A percentile compares a stretch with the other conserved stretches of the same genome.
phyloP scores from a whole-genome alignment of 371 early-diverging fungal species.

The Coemansia sp. region DNA sequence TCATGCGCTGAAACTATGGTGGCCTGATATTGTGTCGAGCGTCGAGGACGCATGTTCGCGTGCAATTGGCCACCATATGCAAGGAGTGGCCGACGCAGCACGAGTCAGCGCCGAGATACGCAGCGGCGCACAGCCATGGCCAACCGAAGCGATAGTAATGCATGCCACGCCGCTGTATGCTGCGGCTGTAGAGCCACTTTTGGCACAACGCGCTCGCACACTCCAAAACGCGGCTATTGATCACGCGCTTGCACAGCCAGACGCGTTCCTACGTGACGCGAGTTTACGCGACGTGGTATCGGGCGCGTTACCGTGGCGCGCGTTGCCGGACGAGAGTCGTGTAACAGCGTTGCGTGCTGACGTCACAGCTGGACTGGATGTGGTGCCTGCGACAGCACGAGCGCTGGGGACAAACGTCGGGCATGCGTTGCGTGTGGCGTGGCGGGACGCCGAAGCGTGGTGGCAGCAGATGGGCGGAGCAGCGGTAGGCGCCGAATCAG shows the following conservation, averaged over 20 bases:
- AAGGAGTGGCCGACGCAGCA: conserved; percentile 26
- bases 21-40: conserved; percentile 4
- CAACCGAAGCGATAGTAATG: conserved; percentile 3
- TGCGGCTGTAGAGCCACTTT: conserved; percentile 28
- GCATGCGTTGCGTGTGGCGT: conserved; percentile 15
- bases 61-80: conserved; percentile 13
- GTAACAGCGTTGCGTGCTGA: conserved; percentile 11
- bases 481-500: conserved; percentile 21
- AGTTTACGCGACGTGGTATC: conserved; percentile 6
- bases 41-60: background rate
- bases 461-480: conserved; percentile 45
- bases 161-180: conserved; percentile 13
- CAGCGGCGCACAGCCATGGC: background rate
- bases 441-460: conserved; percentile 38
- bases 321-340: background rate
- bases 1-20: conserved; percentile 32
- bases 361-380: conserved; percentile 10
- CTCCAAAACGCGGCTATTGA: conserved; percentile 19
- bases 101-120: conserved; percentile 7
- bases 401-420: conserved; percentile 10
- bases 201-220: conserved; percentile 14
- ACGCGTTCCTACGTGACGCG: conserved; percentile 12
- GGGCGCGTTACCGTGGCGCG: conserved; percentile 28
- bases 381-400: conserved; percentile 18
- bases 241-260: conserved; percentile 9